Evolutionary conservation across 441 rosid species (phyloP).

Genomic region (Cnidoscolus chayamansa): DNA sequence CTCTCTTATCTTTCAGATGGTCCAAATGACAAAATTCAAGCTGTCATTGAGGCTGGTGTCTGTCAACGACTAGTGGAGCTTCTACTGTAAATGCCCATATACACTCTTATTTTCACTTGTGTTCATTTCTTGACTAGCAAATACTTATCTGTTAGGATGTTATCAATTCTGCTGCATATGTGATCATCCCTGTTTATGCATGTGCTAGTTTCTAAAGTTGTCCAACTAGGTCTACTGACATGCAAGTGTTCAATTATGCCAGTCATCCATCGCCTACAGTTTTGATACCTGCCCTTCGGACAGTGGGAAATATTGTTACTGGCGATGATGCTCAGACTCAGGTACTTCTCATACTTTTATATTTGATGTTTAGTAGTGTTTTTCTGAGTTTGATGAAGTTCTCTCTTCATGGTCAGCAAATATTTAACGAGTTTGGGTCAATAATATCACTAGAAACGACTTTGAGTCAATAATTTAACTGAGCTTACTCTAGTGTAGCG

Average conservation of each 20-base stretch:
- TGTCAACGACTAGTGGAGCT: slow-evolving; percentile 64
- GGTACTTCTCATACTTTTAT: slow-evolving; percentile 38
- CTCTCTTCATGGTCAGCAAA: neutral
- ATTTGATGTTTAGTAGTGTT: neutral
- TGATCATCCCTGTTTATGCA: neutral
- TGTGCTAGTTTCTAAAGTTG: slow-evolving; percentile 5
- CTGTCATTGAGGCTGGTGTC: slow-evolving; percentile 66
- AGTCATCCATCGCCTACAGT: slow-evolving; percentile 77
- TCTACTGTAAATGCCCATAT: slow-evolving; percentile 45
- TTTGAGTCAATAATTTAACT: neutral
- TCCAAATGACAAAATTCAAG: slow-evolving; percentile 73
- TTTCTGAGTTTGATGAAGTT: neutral
- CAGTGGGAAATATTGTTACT: slow-evolving; percentile 72
- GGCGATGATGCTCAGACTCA: slow-evolving; percentile 82
- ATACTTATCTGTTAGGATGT: neutral
- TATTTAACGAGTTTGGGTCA: neutral
- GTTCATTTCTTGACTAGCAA: neutral
- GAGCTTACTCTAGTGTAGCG: too few relatives aligned
- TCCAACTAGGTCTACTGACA: slow-evolving; percentile 8
- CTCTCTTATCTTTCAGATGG: slow-evolving; percentile 87
- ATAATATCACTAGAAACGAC: neutral
- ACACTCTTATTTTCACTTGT: neutral
- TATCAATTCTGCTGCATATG: neutral
- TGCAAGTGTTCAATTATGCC: slow-evolving; percentile 19
- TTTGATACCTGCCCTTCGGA: slow-evolving; percentile 76